phyloP scores from a whole-genome alignment of 768 basidiomycete genomes.

The Auricularia cornea region DNA sequence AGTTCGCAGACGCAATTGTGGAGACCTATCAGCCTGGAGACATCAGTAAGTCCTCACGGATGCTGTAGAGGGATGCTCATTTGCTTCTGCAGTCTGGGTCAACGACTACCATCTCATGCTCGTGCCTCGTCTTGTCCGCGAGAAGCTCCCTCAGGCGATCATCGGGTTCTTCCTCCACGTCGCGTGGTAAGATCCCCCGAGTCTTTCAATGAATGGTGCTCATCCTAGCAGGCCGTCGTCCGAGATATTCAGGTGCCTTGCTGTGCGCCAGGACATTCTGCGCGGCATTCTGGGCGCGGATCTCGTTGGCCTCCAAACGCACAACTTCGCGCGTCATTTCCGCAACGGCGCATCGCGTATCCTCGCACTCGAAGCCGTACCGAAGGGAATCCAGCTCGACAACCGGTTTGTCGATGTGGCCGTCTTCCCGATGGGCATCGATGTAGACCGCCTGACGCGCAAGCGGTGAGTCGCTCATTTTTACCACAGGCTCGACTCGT shows the following conservation, averaged over 20 bases:
- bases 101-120: conserved; percentile 98
- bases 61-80: too few species aligned
- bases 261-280: conserved; percentile 50
- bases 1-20: conserved; percentile 80
- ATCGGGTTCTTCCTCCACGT: conserved; percentile 97
- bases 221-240: conserved; percentile 81
- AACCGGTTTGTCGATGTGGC: conserved; percentile 72
- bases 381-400: conserved; percentile 69
- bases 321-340: conserved; percentile 77
- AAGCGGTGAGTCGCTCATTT: conserved; percentile 41
- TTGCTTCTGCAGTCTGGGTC: conserved; percentile 72
- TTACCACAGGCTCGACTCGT: background rate
- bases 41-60: conserved; percentile 38
- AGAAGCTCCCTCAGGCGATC: conserved; percentile 49
- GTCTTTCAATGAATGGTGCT: too few species aligned
- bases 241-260: conserved; percentile 91
- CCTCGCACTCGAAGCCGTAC: conserved; percentile 68
- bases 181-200: conserved; percentile 63
- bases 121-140: conserved; percentile 77
- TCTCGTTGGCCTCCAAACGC: conserved; percentile 87
- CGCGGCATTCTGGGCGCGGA: conserved; percentile 89
- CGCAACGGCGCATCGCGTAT: conserved; percentile 79
- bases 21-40: conserved; percentile 81
- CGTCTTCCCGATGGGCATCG: conserved; percentile 88
- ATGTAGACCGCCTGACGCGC: conserved; percentile 56